Base-by-base conservation (phyloP, 108 stramenopile species). In the Cyclostephanos invisitatus region DNA sequence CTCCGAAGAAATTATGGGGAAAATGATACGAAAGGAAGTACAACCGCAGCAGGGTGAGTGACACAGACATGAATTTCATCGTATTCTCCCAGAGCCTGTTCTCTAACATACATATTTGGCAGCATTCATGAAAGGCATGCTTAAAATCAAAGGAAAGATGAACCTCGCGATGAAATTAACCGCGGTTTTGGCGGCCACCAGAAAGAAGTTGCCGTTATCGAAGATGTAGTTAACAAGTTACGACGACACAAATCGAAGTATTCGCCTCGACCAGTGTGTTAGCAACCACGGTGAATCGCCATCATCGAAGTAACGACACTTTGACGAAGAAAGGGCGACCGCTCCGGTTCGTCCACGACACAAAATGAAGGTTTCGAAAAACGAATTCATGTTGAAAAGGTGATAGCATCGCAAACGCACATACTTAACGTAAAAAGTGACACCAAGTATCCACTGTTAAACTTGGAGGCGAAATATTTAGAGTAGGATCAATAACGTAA, bases 81-180 rank as follows among this genome's bases (percentile, higher is more conserved):
- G 11, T 10, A 2, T 25, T 8, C 28, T 25, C 22, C 3, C 27
- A 28, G 55, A 28, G 27, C 51, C 21, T 24, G 20, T n/a, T 10
- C 25, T 22, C 24, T 14, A 28, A 14, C 25, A 28, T 56, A 11
- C 25, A 25, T 8, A 56, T 56, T 25, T 56, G 2, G 12, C 36
- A 61, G 81, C 81, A 21, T 82, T 82, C 55, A 82, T 82, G 81
- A 77, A 82, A 72, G 81, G 81, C 32, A 78, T 73, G 69, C 60
- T 93, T 10, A 91, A 91, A 53, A 88, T 93, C 58, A 91, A 93
- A 68, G 92, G 92, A 9, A 93, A 91, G 48, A 91, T 91, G 92
- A 83, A 78, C 44, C 61, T 93, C 40, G 92, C 92, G 0, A 89
- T 93, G 89, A 93, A 93, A 76, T 62, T 93, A 38, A 88, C 85